phyloP scores from a whole-genome alignment of 1,284 basidiomycete genomes.

The Leccinum angustisporum region DNA sequence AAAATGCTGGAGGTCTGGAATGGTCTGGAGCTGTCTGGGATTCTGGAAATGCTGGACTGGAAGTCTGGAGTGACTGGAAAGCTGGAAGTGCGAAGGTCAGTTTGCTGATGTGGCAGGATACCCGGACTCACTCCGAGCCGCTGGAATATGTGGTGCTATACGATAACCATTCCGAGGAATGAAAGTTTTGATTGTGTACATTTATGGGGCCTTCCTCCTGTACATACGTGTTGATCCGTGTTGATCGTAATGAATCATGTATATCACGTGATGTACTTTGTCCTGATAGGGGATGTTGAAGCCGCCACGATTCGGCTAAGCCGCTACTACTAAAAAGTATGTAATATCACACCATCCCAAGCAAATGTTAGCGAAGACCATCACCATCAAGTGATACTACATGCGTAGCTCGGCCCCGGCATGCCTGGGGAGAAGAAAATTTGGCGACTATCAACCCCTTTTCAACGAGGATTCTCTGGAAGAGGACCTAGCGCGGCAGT shows the following conservation, averaged over 20 bases:
- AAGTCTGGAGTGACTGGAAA: no score
- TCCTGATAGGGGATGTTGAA: background rate
- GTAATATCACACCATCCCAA: background rate
- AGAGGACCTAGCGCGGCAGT: slow-evolving; percentile 60
- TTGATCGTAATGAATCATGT: background rate
- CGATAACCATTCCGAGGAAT: slow-evolving; percentile 59
- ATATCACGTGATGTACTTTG: slow-evolving; percentile 13
- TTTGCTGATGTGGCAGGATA: slow-evolving; percentile 50
- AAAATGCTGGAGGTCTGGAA: no score
- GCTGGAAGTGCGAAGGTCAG: no score
- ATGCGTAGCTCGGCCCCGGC: slow-evolving; percentile 11
- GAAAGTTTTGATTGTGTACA: slow-evolving; percentile 10
- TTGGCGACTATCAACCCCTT: slow-evolving; percentile 26
- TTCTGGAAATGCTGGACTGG: no score
- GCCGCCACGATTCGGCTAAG: background rate
- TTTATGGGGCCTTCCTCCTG: background rate
- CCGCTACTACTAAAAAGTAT: background rate
- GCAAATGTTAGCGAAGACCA: background rate
- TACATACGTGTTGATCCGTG: background rate
- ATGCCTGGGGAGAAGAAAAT: slow-evolving; percentile 32
- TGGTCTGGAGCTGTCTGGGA: no score
- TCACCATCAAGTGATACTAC: slow-evolving; percentile 1
- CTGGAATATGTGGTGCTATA: slow-evolving; percentile 71
- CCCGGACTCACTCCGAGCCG: slow-evolving; percentile 46
- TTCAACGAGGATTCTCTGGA: slow-evolving; percentile 37